Percentiles rank a stretch among this genome's conserved stretches.
Conservation (phyloP, 2,329 filamentous ascomycete genomes). For the Lachnellula suecica region DNA sequence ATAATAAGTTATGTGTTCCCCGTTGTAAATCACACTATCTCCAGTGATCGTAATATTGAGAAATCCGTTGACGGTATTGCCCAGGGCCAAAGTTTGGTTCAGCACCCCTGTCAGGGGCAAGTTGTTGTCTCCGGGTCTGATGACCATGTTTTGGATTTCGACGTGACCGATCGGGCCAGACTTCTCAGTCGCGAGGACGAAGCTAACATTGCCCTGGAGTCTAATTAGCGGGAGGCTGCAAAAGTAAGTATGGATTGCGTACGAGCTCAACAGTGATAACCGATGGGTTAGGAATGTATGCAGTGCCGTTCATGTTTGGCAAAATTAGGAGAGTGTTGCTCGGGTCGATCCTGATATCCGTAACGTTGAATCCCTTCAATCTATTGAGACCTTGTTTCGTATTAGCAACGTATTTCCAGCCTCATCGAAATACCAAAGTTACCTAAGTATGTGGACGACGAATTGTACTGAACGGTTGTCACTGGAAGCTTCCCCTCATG, state of each 20-base stretch:
- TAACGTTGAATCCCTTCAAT: constrained; percentile 50
- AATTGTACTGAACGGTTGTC: constrained; percentile 53
- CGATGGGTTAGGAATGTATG: constrained; percentile 59
- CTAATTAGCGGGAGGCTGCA: background rate
- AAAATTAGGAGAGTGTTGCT: constrained; percentile 37
- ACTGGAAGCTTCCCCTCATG: constrained; percentile 49
- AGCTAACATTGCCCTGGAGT: constrained; percentile 51
- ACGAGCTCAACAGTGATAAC: constrained; percentile 52
- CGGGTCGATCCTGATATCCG: constrained; percentile 45
- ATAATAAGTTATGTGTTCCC: constrained; percentile 52
- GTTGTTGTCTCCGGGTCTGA: constrained; percentile 53
- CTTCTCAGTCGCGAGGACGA: constrained; percentile 42
- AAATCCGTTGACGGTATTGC: constrained; percentile 37
- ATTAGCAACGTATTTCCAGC: constrained; percentile 4
- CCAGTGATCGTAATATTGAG: constrained; percentile 51
- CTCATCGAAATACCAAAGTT: constrained; percentile 1
- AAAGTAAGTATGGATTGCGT: background rate
- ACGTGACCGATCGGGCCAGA: constrained; percentile 47
- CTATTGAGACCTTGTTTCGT: constrained; percentile 53
- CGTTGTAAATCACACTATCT: constrained; percentile 46
- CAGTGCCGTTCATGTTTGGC: constrained; percentile 53
- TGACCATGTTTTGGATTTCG: constrained; percentile 47
- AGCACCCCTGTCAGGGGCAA: constrained; percentile 48
- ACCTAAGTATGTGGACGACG: constrained; percentile 58
- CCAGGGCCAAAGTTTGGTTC: constrained; percentile 39